A percentile compares a stretch with the other conserved stretches of the same genome.
These are phyloP conservation scores for Pilatotrama ljubarskyi DNA, from an alignment of 768 basidiomycete genomes.

Conservation along the genomic window DNA sequence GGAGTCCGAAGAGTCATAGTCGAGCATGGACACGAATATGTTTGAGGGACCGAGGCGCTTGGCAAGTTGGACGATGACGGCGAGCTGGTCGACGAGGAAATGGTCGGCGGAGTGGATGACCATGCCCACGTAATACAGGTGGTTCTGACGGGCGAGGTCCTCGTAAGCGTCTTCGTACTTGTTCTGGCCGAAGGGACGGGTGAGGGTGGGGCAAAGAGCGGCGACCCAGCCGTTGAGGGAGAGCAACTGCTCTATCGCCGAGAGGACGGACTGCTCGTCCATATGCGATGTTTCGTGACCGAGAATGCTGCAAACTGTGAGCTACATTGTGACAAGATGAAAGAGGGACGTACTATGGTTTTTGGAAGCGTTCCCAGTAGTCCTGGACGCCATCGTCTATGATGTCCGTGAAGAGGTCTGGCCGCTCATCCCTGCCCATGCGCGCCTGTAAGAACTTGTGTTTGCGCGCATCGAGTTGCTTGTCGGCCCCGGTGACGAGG, in stretches of 20 bases:
- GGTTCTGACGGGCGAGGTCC: slow-evolving; percentile 79
- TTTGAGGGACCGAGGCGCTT: slow-evolving; percentile 86
- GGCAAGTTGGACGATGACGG: slow-evolving; percentile 95
- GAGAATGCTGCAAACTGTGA: slow-evolving; percentile 54
- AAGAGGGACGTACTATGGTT: slow-evolving; percentile 73
- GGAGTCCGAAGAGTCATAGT: slow-evolving; percentile 93
- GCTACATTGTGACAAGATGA: background rate
- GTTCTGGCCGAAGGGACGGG: slow-evolving; percentile 94
- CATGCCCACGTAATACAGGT: slow-evolving; percentile 92
- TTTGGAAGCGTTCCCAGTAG: slow-evolving; percentile 92
- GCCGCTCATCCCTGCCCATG: slow-evolving; percentile 81
- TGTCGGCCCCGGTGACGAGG: slow-evolving; percentile 65
- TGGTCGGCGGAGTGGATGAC: slow-evolving; percentile 98
- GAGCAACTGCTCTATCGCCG: slow-evolving; percentile 90
- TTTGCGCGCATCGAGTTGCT: slow-evolving; percentile 83
- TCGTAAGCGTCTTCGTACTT: slow-evolving; percentile 84
- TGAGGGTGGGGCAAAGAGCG: slow-evolving; percentile 88
- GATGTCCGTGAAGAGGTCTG: slow-evolving; percentile 76
- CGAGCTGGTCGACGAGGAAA: slow-evolving; percentile 97
- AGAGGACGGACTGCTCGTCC: slow-evolving; percentile 88
- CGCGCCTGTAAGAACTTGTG: slow-evolving; percentile 87
- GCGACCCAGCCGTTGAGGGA: slow-evolving; percentile 98
- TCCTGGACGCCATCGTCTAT: slow-evolving; percentile 78
- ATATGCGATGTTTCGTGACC: slow-evolving; percentile 82
- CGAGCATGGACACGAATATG: slow-evolving; percentile 96